phyloP scores from a whole-genome alignment of 2,329 filamentous ascomycete species.

The Metarhizium robertsii region DNA sequence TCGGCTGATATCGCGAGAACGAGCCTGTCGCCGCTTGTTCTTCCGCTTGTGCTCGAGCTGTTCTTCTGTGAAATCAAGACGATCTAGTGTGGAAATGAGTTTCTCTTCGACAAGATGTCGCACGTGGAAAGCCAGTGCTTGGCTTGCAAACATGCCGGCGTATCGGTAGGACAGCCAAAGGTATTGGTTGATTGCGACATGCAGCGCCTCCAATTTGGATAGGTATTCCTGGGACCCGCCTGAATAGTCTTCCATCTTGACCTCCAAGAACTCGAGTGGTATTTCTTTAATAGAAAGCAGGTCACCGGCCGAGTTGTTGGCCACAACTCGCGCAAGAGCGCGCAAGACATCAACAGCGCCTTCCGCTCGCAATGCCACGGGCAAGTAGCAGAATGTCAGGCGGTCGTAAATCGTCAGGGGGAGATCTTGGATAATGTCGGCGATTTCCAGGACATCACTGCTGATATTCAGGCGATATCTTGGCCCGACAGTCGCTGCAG shows the following conservation, averaged over 20 bases:
- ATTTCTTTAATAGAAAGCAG: slow-evolving; percentile 64
- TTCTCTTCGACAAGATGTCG: slow-evolving; percentile 68
- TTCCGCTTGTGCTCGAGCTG: slow-evolving; percentile 18
- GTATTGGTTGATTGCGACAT: slow-evolving; percentile 76
- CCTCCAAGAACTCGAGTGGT: slow-evolving; percentile 65
- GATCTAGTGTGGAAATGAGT: slow-evolving; percentile 42
- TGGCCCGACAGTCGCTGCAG: slow-evolving; percentile 53
- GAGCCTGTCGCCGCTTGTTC: slow-evolving; percentile 13
- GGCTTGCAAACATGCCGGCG: slow-evolving; percentile 66
- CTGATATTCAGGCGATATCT: slow-evolving; percentile 59
- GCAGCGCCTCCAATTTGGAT: slow-evolving; percentile 61
- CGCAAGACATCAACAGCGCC: slow-evolving; percentile 42
- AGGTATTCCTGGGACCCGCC: slow-evolving; percentile 47
- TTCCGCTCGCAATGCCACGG: slow-evolving; percentile 46
- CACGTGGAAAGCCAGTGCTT: slow-evolving; percentile 67
- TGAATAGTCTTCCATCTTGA: slow-evolving; percentile 34
- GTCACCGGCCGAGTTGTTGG: slow-evolving; percentile 54
- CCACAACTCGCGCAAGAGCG: slow-evolving; percentile 61
- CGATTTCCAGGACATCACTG: slow-evolving; percentile 51
- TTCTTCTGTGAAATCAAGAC: slow-evolving; percentile 41
- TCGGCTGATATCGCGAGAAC: slow-evolving; percentile 7
- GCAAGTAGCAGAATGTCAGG: slow-evolving; percentile 65
- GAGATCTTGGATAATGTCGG: slow-evolving; percentile 66
- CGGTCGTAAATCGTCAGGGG: slow-evolving; percentile 64
- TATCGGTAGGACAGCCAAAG: slow-evolving; percentile 92